Evolutionary conservation across 1,284 basidiomycete genomes (phyloP).

Genomic region (Melampsora larici-populina): DNA sequence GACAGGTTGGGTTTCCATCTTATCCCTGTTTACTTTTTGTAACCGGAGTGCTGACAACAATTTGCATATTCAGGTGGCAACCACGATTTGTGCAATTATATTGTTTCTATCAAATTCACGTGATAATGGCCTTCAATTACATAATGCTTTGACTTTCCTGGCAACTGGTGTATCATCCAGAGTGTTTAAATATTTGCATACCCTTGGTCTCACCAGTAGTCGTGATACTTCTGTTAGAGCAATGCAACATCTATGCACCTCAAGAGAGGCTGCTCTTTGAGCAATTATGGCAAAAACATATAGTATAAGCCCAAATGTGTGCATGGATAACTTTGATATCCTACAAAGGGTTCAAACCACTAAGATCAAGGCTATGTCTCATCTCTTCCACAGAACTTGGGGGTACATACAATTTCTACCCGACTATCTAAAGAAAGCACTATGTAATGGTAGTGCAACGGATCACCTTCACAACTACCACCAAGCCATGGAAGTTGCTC

Average conservation of each 20-base stretch:
- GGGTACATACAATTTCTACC: constrained; percentile 16
- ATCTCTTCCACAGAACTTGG: no score
- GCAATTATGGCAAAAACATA: background rate
- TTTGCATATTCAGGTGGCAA: background rate
- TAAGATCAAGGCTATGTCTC: no score
- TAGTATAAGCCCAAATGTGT: background rate
- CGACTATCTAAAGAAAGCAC: background rate
- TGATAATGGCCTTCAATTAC: constrained; percentile 14
- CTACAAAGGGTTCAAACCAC: no score
- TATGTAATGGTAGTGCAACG: background rate
- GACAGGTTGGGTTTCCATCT: no score
- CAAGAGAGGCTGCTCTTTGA: background rate
- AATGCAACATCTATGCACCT: background rate
- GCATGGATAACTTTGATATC: constrained; percentile 33
- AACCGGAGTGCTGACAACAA: no score
- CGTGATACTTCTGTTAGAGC: constrained; percentile 1
- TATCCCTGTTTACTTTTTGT: no score
- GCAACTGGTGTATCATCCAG: constrained; percentile 6
- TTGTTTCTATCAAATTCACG: constrained; percentile 8
- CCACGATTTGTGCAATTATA: constrained; percentile 19
- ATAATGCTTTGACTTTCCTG: no score
- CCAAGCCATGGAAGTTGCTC: background rate
- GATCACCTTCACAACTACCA: background rate
- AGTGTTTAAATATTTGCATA: constrained; percentile 1
- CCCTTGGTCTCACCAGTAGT: background rate